Conservation (phyloP, 2,329 filamentous ascomycete genomes). For the Corinectria fuckeliana region DNA sequence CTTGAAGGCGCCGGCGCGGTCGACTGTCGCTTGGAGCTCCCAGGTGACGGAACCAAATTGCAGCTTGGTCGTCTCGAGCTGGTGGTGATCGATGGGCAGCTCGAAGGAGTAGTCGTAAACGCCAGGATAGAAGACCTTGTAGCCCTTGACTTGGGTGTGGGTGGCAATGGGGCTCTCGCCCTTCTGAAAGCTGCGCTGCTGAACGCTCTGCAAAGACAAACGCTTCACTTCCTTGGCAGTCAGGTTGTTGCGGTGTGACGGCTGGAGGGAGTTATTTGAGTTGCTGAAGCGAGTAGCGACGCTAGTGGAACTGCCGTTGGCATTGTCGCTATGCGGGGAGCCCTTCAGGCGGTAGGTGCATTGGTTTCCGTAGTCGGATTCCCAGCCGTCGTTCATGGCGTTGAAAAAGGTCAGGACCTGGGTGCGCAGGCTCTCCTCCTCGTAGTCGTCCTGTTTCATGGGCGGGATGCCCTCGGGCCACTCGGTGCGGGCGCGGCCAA, state of each 20-base stretch:
- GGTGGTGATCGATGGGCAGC: conserved; percentile 84
- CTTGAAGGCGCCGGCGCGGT: conserved; percentile 88
- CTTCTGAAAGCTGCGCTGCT: conserved; percentile 85
- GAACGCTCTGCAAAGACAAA: conserved; percentile 79
- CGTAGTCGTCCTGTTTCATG: conserved; percentile 80
- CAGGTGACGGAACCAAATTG: conserved; percentile 88
- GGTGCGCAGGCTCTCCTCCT: conserved; percentile 85
- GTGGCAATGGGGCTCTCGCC: conserved; percentile 73
- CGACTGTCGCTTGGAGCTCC: conserved; percentile 83
- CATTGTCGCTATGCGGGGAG: conserved; percentile 44
- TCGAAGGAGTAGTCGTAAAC: conserved; percentile 77
- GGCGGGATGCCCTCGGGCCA: conserved; percentile 98
- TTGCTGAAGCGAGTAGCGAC: conserved; percentile 31
- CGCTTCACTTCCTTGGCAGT: conserved; percentile 64
- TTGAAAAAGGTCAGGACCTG: conserved; percentile 96
- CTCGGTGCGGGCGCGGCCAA: conserved; percentile 85
- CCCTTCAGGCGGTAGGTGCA: conserved; percentile 61
- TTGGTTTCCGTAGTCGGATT: conserved; percentile 67
- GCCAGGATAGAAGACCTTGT: conserved; percentile 83
- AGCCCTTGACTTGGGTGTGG: conserved; percentile 69
- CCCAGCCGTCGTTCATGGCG: conserved; percentile 67
- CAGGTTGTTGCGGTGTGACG: conserved; percentile 37
- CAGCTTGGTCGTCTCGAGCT: conserved; percentile 87
- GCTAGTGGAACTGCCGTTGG: conserved; percentile 46
- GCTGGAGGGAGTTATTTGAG: conserved; percentile 25